A percentile compares a stretch with the other conserved stretches of the same genome.
phyloP scores from a whole-genome alignment of 2,329 filamentous ascomycete genomes.

The Cladobotryum protrusum region DNA sequence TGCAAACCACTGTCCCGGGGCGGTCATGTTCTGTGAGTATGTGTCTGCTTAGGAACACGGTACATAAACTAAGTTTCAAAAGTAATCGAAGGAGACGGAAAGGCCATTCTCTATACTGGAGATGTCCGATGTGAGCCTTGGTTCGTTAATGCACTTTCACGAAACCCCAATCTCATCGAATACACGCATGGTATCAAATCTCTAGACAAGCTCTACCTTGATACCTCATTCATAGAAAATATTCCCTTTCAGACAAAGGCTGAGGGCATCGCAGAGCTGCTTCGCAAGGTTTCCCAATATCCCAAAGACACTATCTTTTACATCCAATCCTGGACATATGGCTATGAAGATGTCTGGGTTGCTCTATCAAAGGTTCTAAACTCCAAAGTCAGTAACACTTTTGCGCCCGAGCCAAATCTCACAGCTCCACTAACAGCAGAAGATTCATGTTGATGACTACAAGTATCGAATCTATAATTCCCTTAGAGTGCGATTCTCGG shows the following conservation, averaged over 20 bases:
- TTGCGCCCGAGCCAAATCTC: neutral
- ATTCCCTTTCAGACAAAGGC: conserved; percentile 55
- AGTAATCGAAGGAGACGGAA: conserved; percentile 68
- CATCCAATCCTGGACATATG: conserved; percentile 82
- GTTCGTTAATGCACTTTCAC: conserved; percentile 69
- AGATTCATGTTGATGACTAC: conserved; percentile 80
- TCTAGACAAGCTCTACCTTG: conserved; percentile 79
- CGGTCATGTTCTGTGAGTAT: conserved; percentile 73
- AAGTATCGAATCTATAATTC: conserved; percentile 67
- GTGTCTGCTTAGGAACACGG: no score
- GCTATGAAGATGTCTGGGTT: conserved; percentile 87
- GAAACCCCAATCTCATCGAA: conserved; percentile 67
- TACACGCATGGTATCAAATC: conserved; percentile 61
- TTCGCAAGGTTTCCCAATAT: conserved; percentile 62
- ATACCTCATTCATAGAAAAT: conserved; percentile 65
- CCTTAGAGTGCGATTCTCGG: conserved; percentile 42
- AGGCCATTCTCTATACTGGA: conserved; percentile 79
- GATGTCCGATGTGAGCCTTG: conserved; percentile 81
- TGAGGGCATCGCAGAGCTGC: conserved; percentile 67
- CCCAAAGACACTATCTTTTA: conserved; percentile 73
- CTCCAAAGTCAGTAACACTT: conserved; percentile 44
- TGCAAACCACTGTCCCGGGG: conserved; percentile 85
- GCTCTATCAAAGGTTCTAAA: conserved; percentile 65
- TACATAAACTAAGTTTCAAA: neutral
- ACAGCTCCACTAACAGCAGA: conserved; percentile 10